Evolutionary conservation across 805 yeast species (phyloP).

Genomic region (Candida andamanensis): DNA sequence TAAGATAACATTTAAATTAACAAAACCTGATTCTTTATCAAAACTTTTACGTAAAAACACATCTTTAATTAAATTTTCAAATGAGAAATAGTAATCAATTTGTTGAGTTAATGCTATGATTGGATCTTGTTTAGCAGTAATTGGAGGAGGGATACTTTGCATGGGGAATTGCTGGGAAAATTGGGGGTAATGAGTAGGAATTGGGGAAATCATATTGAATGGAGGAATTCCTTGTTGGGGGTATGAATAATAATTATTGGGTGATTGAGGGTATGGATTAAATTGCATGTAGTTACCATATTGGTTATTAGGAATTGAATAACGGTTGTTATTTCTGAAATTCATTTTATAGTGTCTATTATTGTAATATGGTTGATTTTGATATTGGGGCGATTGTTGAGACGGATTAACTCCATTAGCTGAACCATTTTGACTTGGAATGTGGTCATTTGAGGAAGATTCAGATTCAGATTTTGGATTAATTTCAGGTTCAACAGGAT

Average conservation of each 20-base stretch:
- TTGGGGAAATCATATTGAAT: too few relatives aligned
- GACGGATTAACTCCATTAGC: too few relatives aligned
- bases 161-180: conserved; percentile 11
- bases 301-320: conserved; percentile 10
- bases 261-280: conserved; percentile 12
- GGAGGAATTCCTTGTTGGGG: conserved; percentile 10
- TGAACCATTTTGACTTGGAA: conserved; percentile 2
- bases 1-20: conserved; percentile 58
- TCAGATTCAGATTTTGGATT: not conserved
- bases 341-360: conserved; percentile 8
- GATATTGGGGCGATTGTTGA: conserved; percentile 2
- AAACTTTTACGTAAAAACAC: conserved; percentile 74
- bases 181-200: conserved; percentile 6
- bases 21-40: conserved; percentile 64
- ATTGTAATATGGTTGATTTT: conserved; percentile 3
- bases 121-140: conserved; percentile 43
- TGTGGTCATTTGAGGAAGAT: conserved; percentile 1
- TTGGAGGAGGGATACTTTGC: conserved; percentile 40
- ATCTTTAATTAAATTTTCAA: conserved; percentile 84
- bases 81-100: conserved; percentile 85
- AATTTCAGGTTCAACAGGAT: too few relatives aligned
- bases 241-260: conserved; percentile 9
- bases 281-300: conserved; percentile 6
- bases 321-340: conserved; percentile 12
- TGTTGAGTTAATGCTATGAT: conserved; percentile 49